Evolutionary conservation across 148 eudicot species (phyloP).

Genomic region (Chenopodium formosanum): DNA sequence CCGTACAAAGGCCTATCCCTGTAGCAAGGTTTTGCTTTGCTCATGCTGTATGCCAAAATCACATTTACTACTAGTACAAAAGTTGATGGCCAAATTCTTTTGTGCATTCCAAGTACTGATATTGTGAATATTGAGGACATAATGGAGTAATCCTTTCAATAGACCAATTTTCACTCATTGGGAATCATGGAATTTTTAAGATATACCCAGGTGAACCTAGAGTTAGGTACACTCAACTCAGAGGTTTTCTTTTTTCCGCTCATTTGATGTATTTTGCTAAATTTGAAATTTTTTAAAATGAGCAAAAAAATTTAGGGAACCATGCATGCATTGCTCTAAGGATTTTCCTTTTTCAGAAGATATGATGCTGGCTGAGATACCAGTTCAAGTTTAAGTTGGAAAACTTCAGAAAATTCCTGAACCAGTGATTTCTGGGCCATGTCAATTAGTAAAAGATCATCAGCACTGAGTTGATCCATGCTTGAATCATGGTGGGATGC

Average conservation of each 20-base stretch:
- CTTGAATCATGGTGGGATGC: slow-evolving; percentile 16
- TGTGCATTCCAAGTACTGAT: not conserved
- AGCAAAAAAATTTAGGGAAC: no score
- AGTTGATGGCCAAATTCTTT: not conserved
- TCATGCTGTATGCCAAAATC: not conserved
- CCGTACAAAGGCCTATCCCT: not conserved
- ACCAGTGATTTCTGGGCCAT: slow-evolving; percentile 45
- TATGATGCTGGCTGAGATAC: slow-evolving; percentile 22
- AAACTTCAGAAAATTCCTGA: slow-evolving; percentile 69
- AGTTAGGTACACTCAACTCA: no score
- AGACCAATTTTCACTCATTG: not conserved
- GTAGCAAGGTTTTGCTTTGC: not conserved
- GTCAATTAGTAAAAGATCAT: slow-evolving; percentile 53
- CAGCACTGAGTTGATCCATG: slow-evolving; percentile 7
- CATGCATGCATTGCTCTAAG: not conserved
- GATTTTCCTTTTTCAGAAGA: slow-evolving; percentile 7
- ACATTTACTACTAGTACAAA: not conserved
- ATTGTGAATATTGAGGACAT: not conserved
- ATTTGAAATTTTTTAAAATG: no score
- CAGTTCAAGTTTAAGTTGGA: slow-evolving; percentile 54
- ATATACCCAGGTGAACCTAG: no score
- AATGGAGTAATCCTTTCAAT: not conserved
- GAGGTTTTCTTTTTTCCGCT: no score
- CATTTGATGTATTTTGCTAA: no score
- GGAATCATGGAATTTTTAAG: no score